Conservation (phyloP, 1,139 yeast species). For the Martiniozyma asiatica region DNA sequence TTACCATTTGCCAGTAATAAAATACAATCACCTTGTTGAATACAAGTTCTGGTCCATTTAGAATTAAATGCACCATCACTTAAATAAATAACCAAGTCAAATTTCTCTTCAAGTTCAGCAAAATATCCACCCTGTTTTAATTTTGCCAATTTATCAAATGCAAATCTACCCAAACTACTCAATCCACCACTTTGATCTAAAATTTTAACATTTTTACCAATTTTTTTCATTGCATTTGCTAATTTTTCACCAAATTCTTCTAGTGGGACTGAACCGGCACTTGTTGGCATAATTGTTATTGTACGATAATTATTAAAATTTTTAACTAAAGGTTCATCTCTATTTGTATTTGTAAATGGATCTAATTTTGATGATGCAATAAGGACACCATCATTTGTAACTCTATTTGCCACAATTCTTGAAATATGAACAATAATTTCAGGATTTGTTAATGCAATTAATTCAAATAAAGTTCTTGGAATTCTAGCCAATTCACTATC, state of each 20-base stretch:
- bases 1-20: constrained; percentile 56
- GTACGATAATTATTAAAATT: constrained; percentile 52
- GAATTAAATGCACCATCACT: constrained; percentile 80
- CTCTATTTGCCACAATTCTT: constrained; percentile 71
- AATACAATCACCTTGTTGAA: constrained; percentile 89
- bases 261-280: constrained; percentile 62
- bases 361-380: constrained; percentile 15
- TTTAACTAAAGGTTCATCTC: constrained; percentile 19
- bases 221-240: constrained; percentile 55
- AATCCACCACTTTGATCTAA: constrained; percentile 75
- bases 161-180: constrained; percentile 78
- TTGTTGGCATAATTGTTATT: constrained; percentile 71
- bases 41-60: constrained; percentile 86
- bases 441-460: constrained; percentile 75
- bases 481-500: constrained; percentile 91
- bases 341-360: constrained; percentile 17
- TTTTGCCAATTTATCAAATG: constrained; percentile 80
- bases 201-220: constrained; percentile 64
- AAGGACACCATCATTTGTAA: constrained; percentile 18
- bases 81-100: constrained; percentile 75
- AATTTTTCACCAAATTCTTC: constrained; percentile 70
- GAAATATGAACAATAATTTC: constrained; percentile 85
- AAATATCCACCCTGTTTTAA: constrained; percentile 81
- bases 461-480: constrained; percentile 80
- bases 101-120: constrained; percentile 82